phyloP scores from a whole-genome alignment of 2,329 filamentous ascomycete species.

The Helminthosporium solani region DNA sequence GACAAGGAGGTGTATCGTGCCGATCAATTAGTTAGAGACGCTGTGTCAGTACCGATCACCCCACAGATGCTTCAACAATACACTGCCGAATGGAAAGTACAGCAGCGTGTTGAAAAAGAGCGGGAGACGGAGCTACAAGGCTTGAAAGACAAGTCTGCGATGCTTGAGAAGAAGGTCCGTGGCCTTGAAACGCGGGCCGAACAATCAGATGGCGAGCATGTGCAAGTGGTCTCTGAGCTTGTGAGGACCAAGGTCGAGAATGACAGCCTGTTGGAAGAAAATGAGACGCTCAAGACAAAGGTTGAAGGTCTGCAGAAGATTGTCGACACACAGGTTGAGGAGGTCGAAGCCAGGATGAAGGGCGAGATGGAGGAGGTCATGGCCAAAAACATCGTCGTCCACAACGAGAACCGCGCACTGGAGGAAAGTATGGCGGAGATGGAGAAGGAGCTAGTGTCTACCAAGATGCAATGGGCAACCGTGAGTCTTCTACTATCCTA shows the following conservation, averaged over 20 bases:
- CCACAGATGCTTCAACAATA: constrained; percentile 80
- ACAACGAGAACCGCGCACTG: constrained; percentile 84
- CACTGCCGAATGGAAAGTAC: constrained; percentile 87
- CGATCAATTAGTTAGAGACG: constrained; percentile 89
- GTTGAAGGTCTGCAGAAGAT: constrained; percentile 82
- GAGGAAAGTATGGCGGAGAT: constrained; percentile 90
- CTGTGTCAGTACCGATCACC: constrained; percentile 82
- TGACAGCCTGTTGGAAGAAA: constrained; percentile 82
- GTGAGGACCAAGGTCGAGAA: constrained; percentile 93
- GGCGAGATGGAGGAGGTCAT: constrained; percentile 89
- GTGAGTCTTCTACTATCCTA: constrained; percentile 55
- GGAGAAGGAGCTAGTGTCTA: constrained; percentile 87
- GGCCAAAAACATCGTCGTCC: constrained; percentile 87
- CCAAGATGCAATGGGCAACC: constrained; percentile 94
- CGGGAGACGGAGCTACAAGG: constrained; percentile 78
- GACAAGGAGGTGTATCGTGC: constrained; percentile 97
- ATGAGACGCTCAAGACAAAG: constrained; percentile 82
- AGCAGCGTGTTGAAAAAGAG: constrained; percentile 76
- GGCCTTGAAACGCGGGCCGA: constrained; percentile 85
- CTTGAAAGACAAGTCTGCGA: constrained; percentile 58
- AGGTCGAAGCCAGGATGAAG: constrained; percentile 79
- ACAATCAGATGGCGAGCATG: constrained; percentile 85
- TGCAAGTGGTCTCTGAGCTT: constrained; percentile 84
- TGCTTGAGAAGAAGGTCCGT: constrained; percentile 74
- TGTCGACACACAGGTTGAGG: constrained; percentile 84